Evolutionary conservation across 2,329 filamentous ascomycete species (phyloP), one percentile per base, ranked within the genome.

Genomic region (Aspergillus niger): DNA sequence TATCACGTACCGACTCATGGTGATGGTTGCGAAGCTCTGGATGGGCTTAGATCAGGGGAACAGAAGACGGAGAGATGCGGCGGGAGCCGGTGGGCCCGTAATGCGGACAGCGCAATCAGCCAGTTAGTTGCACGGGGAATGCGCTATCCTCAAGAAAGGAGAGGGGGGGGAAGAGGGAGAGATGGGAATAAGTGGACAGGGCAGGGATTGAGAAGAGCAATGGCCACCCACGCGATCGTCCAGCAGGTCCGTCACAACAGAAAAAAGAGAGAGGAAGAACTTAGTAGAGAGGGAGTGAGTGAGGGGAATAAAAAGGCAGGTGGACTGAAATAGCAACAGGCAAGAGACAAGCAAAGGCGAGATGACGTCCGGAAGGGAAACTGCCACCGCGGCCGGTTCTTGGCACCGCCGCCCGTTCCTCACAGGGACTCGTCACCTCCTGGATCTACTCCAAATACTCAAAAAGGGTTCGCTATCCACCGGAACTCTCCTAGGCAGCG

Each of bases 1-100:
- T 20, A 58, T 11, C 39, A 63, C 80, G 70, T 77, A 86, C 84
- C 85, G 87, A 77, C 82, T 85, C 82, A 88, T 83, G 69, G 85
- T 85, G 69, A 84, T 80, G 74, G 85, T 84, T 73, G 83, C 80
- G 52, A 70, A 68, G 56, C 63, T 65, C 55, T 65, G 60, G 51
- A 58, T 63, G 57, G 47, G 49, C 41, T 55, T 59, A 62, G 55
- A 59, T 68, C 66, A 72, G 68, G 67, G 69, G 66, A 62, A 53
- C 58, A 52, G 62, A 41, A 30, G 59, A 63, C 47, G 39, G 59
- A 55, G 62, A 52, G 63, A 62, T 50, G 62, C 60, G 48, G 61
- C 60, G 57, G 55, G 50, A 64, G 64, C 63, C 62, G 64, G 67
- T 65, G 59, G 61, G 60, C 60, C 66, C 62, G 57, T 44, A 69